Evolutionary conservation across 805 yeast species (phyloP), one percentile per base, ranked within the genome.

Genomic region (Pachysolen tannophilus): DNA sequence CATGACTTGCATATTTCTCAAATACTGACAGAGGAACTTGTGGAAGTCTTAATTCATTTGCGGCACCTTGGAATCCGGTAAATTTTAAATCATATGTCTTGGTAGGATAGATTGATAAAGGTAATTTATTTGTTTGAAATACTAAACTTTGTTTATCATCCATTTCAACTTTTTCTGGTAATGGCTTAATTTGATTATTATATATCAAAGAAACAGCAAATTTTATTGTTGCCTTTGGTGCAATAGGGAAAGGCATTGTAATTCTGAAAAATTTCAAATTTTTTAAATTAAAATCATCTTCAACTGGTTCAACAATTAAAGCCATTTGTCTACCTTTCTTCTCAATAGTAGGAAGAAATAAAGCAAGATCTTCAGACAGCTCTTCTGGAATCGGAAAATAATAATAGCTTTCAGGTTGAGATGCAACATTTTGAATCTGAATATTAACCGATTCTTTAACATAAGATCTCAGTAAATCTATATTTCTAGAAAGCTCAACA

Each of bases 381-480:
- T 60, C 67, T 35, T 59, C 56, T 5, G 87, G 83, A 33, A 82
- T 40, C 2, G 82, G 70, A 42, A 78, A 64, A 39, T 56, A 68
- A 58, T 86, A 88, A 35, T 60, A 69, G 28, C 53, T 49, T 37
- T 62, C 64, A 6, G 92, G 82, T 26, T 56, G 58, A 3, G 57
- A 38, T 17, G 67, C 86, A 25, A 69, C 56, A 60, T 88, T 90
- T 46, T 58, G 69, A 27, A 76, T 65, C 32, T 63, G 69, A 28
- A 86, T 50, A n/a, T 68, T 55, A 39, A 67, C 58, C 18, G 69
- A 63, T 51, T 82, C 94, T 44, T 72, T 74, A 28, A 75, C 68
- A 53, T 80, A 87, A 3, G 87, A 60, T 43, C 72, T 74, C 20
- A 71, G 51, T 33, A 87, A 67, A 48, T 86, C 95, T 25, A 85